A percentile compares a stretch with the other conserved stretches of the same genome.
Evolutionary conservation across 129 eudicot genomes (phyloP).

Genomic region (Calendula officinalis): DNA sequence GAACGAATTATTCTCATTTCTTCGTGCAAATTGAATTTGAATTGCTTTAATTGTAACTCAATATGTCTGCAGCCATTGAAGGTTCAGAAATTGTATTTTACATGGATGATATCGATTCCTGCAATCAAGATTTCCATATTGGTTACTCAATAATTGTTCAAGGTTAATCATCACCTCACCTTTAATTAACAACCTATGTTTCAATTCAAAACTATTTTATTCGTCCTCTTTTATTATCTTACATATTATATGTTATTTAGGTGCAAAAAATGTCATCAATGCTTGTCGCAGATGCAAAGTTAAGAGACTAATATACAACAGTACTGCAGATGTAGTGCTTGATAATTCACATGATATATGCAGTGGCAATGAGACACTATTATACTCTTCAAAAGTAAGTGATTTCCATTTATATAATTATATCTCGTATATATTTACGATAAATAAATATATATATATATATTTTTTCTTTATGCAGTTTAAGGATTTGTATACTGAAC

Average conservation of each 20-base stretch:
- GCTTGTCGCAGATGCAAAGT: slow-evolving; percentile 81
- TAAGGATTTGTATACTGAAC: slow-evolving; percentile 56
- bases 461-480: slow-evolving; percentile 42
- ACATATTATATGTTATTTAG: slow-evolving; percentile 29
- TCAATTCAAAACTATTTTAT: slow-evolving; percentile 7
- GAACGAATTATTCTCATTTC: background rate
- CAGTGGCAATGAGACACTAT: slow-evolving; percentile 61
- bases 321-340: slow-evolving; percentile 69
- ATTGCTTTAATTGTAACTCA: background rate
- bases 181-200: slow-evolving; percentile 1
- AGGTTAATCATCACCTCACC: slow-evolving; percentile 45
- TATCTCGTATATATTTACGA: background rate
- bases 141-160: slow-evolving; percentile 74
- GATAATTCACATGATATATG: slow-evolving; percentile 52
- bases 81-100: slow-evolving; percentile 77
- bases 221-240: background rate
- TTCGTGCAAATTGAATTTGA: background rate
- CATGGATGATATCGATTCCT: slow-evolving; percentile 44
- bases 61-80: slow-evolving; percentile 50
- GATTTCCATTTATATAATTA: background rate
- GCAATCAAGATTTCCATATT: slow-evolving; percentile 44
- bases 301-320: slow-evolving; percentile 65
- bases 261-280: slow-evolving; percentile 71
- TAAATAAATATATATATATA: background rate
- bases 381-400: slow-evolving; percentile 68